These are phyloP conservation scores for Metschnikowia peoriensis DNA, from an alignment of 805 yeast species.

Conservation along the genomic window DNA sequence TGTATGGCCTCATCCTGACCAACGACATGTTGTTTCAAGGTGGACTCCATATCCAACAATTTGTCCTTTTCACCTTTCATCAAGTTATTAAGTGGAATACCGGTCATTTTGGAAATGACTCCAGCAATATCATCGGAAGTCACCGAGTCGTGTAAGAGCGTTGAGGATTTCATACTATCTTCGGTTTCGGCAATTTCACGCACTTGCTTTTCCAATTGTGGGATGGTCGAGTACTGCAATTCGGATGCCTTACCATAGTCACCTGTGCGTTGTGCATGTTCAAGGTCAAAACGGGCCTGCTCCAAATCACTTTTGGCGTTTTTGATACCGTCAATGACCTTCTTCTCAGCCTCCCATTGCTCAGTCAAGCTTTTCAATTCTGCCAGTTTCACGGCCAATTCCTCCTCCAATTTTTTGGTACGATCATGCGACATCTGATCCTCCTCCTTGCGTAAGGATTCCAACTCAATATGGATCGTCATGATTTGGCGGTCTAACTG, in stretches of 20 bases:
- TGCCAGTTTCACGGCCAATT: constrained; percentile 56
- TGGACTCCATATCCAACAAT: constrained; percentile 80
- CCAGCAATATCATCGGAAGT: constrained; percentile 91
- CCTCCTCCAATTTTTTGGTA: constrained; percentile 67
- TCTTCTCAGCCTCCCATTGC: constrained; percentile 83
- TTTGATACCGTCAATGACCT: constrained; percentile 73
- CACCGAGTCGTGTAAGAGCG: constrained; percentile 82
- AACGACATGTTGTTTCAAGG: constrained; percentile 73
- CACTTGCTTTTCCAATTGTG: constrained; percentile 66
- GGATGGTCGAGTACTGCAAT: constrained; percentile 83
- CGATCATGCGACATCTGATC: constrained; percentile 82
- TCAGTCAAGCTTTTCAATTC: constrained; percentile 72
- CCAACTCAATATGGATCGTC: constrained; percentile 94
- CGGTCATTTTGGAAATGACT: constrained; percentile 92
- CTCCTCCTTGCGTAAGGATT: constrained; percentile 88
- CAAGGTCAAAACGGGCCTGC: constrained; percentile 78
- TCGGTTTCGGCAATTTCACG: constrained; percentile 44
- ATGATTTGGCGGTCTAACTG: constrained; percentile 83
- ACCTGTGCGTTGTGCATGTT: constrained; percentile 78
- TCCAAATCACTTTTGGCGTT: constrained; percentile 80
- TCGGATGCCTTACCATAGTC: constrained; percentile 87
- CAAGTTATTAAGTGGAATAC: constrained; percentile 87
- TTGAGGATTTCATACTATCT: constrained; percentile 24
- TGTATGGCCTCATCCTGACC: constrained; percentile 96
- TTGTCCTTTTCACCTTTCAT: constrained; percentile 95